Evolutionary conservation across 1,284 basidiomycete species (phyloP), one percentile per base, ranked within the genome.

Genomic region (Ceratobasidium theobromae): DNA sequence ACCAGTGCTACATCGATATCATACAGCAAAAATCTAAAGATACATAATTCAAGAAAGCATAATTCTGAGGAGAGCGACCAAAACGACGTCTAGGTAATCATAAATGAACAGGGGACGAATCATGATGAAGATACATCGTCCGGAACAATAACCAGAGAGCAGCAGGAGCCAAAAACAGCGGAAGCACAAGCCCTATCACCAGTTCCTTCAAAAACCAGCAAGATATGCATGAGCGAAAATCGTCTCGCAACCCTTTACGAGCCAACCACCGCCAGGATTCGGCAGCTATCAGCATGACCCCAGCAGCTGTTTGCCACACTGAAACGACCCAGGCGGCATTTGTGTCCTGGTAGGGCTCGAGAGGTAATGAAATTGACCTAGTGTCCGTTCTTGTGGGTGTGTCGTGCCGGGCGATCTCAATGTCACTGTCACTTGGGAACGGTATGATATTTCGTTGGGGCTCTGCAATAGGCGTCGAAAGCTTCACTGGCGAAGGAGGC

Each of bases 31-130:
- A 28, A 32, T 60, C 45, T 46, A 60, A 49, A 16, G 33, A 60
- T 60, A 49, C 57, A 60, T 60, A 60, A n/a, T 30, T 49, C 45
- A 60, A 30, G 57, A 51, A 49, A 48, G 32, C 46, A 49, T 52
- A 32, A 14, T 52, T 8, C 4, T 12, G 30, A 4, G 27, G 14
- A 30, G 16, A 25, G 4, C n/a, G n/a, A n/a, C n/a, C 14, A n/a
- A 27, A 49, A 25, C 45, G n/a, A 60, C 18, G 28, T 16, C 35
- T 38, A 38, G 35, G 16, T 12, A 3, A 32, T 49, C 32, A 49
- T 18, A 35, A 30, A 6, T 35, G 9, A 16, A 49, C 51, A 21
- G 57, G 23, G 6, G 43, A 21, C 21, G 40, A 21, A n/a, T 38
- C 43, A 30, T 58, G 30, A 25, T 49, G 18, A 8, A 30, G 32